phyloP scores from a whole-genome alignment of 83 land plant species.

The Diphasiastrum complanatum region DNA sequence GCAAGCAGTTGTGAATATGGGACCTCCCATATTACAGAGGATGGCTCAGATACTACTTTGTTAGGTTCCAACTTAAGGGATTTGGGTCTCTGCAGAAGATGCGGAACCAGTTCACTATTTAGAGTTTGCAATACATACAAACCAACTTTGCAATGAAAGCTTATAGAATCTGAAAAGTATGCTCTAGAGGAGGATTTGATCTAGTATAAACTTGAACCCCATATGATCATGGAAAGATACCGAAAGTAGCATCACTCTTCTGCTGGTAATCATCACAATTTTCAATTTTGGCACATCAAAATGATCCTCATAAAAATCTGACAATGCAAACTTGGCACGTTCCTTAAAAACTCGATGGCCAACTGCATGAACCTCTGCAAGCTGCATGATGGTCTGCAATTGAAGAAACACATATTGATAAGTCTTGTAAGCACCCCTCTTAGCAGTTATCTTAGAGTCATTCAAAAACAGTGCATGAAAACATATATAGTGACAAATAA shows the following conservation, averaged over 20 bases:
- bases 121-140: constrained; percentile 24
- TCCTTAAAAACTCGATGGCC: constrained; percentile 28
- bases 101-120: neutral
- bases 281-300: constrained; percentile 57
- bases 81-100: constrained; percentile 16
- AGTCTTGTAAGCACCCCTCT: neutral
- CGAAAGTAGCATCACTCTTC: constrained; percentile 78
- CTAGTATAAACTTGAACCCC: constrained; percentile 1
- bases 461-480: neutral
- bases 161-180: neutral
- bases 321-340: constrained; percentile 64
- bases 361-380: constrained; percentile 22
- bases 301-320: constrained; percentile 92
- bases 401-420: neutral
- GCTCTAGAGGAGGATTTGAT: neutral
- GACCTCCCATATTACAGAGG: constrained; percentile 87
- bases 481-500: constrained; percentile 1
- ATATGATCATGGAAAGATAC: constrained; percentile 25
- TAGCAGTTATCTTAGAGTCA: neutral
- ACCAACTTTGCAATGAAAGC: neutral
- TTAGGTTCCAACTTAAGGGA: constrained; percentile 8
- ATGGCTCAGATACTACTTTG: constrained; percentile 43
- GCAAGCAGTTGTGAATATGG: constrained; percentile 80
- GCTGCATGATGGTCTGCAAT: constrained; percentile 27
- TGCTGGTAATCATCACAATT: constrained; percentile 65